Percentiles rank a stretch among this genome's conserved stretches.
phyloP scores from a whole-genome alignment of 306 rosid species.

The Acacia acuminata region DNA sequence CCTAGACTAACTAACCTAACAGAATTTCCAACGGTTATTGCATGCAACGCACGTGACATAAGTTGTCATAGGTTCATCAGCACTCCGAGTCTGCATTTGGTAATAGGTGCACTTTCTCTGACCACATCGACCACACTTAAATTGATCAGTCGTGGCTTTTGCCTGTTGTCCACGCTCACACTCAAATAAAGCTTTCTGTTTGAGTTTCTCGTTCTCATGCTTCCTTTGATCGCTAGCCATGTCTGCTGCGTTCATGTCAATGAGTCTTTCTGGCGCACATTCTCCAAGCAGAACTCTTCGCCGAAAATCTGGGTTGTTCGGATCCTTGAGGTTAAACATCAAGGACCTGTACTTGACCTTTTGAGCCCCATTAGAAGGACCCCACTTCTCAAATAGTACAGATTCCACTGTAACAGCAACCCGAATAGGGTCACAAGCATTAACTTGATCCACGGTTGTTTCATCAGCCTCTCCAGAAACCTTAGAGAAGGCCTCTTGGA shows the following conservation, averaged over 20 bases:
- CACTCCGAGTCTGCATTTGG: slow-evolving; percentile 99
- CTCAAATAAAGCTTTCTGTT: slow-evolving; percentile 77
- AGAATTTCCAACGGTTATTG: slow-evolving; percentile 98
- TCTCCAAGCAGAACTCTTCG: slow-evolving; percentile 86
- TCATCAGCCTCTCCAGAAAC: slow-evolving; percentile 74
- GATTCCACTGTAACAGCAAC: slow-evolving; percentile 92
- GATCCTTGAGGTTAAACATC: slow-evolving; percentile 89
- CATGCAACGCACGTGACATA: slow-evolving; percentile 89
- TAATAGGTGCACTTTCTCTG: slow-evolving; percentile 88
- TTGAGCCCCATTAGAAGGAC: slow-evolving; percentile 83
- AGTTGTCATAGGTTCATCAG: slow-evolving; percentile 99
- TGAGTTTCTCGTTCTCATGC: slow-evolving; percentile 64
- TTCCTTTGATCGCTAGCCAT: slow-evolving; percentile 96
- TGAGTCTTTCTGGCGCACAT: slow-evolving; percentile 60
- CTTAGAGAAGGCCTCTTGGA: slow-evolving; percentile 75
- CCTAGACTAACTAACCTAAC: slow-evolving; percentile 68
- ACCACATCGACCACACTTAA: slow-evolving; percentile 89
- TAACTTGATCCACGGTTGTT: slow-evolving; percentile 51
- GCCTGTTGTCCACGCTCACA: slow-evolving; percentile 75
- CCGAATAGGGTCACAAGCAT: slow-evolving; percentile 77
- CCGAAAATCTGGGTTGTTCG: slow-evolving; percentile 91
- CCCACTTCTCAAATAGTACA: slow-evolving; percentile 83
- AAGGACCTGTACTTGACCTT: slow-evolving; percentile 90
- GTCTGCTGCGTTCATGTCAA: slow-evolving; percentile 75
- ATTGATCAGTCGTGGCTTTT: slow-evolving; percentile 91